phyloP scores from a whole-genome alignment of 31 red algal species.

The Porphyra umbilicalis region DNA sequence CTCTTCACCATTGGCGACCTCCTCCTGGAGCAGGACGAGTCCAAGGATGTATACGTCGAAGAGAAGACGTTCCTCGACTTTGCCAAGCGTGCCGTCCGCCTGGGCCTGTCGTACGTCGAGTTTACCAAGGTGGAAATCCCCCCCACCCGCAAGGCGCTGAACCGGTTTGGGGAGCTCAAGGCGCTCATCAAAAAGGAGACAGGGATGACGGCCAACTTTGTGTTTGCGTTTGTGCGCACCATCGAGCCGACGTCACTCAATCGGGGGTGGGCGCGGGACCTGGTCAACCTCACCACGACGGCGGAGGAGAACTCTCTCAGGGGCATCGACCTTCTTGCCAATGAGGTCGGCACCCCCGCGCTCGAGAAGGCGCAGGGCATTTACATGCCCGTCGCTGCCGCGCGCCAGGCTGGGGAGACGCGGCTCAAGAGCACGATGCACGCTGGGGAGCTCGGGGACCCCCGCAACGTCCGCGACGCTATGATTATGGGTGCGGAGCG shows the following conservation, averaged over 20 bases:
- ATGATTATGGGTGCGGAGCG: background rate
- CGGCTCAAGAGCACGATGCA: conserved; percentile 6
- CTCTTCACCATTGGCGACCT: background rate
- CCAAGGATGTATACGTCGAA: background rate
- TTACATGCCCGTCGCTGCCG: background rate
- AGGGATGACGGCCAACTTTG: background rate
- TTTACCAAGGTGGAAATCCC: conserved; percentile 4
- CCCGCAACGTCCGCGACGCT: conserved; percentile 2
- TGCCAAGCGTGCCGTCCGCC: background rate
- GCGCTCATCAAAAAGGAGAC: background rate
- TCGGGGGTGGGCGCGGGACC: background rate
- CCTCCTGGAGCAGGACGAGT: conserved; percentile 5
- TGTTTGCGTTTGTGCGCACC: conserved; percentile 1
- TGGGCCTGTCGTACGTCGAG: conserved; percentile 1
- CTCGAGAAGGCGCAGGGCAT: background rate
- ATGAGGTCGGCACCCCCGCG: conserved; percentile 1
- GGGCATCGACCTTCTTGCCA: conserved; percentile 4
- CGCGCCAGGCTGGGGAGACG: background rate
- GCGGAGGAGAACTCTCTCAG: background rate
- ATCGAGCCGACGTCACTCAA: background rate
- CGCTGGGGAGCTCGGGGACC: background rate
- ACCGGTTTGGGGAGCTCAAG: background rate
- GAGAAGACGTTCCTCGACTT: conserved; percentile 5
- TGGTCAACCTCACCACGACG: background rate
- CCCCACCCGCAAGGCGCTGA: background rate